A percentile compares a stretch with the other conserved stretches of the same genome.
Conservation (phyloP, 768 basidiomycete species). For the Chalciporus pseudorubinellus region DNA sequence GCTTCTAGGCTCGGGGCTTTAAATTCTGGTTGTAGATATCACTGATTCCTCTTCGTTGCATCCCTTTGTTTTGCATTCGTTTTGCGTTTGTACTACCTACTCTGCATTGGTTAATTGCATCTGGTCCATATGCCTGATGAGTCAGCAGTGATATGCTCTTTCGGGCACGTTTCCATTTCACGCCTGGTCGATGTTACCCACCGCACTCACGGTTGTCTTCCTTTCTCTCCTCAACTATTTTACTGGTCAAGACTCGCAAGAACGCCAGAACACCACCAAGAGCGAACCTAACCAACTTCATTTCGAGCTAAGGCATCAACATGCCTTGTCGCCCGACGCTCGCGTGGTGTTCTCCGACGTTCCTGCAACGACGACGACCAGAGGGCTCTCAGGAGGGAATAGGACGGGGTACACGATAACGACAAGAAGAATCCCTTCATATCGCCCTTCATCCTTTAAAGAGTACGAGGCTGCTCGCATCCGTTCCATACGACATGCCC, state of each 20-base stretch:
- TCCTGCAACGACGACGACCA: slow-evolving; percentile 15
- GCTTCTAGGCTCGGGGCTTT: neutral
- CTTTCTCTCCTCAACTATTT: slow-evolving; percentile 38
- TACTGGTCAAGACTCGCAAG: slow-evolving; percentile 6
- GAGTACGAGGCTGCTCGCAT: slow-evolving; percentile 43
- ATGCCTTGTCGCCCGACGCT: slow-evolving; percentile 48
- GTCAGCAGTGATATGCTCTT: slow-evolving; percentile 11
- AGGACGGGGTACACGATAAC: slow-evolving; percentile 36
- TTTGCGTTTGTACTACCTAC: neutral
- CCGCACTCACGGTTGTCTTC: slow-evolving; percentile 48
- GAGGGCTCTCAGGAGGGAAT: slow-evolving; percentile 8
- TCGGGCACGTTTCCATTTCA: neutral
- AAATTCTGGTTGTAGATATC: slow-evolving; percentile 6
- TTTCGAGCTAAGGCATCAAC: slow-evolving; percentile 62
- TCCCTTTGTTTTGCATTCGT: slow-evolving; percentile 5
- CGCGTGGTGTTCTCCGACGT: slow-evolving; percentile 58
- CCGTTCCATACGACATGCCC: slow-evolving; percentile 45
- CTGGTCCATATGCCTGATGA: slow-evolving; percentile 9
- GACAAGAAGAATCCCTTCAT: slow-evolving; percentile 38
- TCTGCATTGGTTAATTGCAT: neutral
- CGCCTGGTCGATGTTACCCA: slow-evolving; percentile 34
- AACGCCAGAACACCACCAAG: neutral
- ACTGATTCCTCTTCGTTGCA: neutral
- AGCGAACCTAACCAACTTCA: slow-evolving; percentile 25
- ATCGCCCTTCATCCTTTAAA: slow-evolving; percentile 48